Evolutionary conservation across 2,329 filamentous ascomycete genomes (phyloP).

Genomic region (Thermothelomyces thermophilus): DNA sequence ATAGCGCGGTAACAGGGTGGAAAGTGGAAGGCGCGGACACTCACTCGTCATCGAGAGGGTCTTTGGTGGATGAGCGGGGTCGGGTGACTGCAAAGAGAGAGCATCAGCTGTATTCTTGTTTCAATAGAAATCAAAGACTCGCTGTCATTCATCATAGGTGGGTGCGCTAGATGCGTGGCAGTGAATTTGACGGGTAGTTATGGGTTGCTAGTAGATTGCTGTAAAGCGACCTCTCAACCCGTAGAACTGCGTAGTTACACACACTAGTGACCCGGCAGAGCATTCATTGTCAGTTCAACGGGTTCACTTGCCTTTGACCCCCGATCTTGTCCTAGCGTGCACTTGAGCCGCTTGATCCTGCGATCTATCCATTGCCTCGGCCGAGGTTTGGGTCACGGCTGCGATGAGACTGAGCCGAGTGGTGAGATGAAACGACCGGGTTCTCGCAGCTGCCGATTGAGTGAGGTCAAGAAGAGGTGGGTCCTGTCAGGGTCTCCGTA

Average conservation of each 20-base stretch:
- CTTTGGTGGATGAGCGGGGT: slow-evolving; percentile 65
- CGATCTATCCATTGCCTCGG: slow-evolving; percentile 18
- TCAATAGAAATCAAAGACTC: not conserved
- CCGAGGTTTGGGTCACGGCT: no score
- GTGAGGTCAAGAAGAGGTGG: no score
- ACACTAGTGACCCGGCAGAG: not conserved
- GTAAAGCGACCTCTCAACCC: no score
- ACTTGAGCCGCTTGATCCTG: slow-evolving; percentile 17
- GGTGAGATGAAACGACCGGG: no score
- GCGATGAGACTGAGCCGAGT: no score
- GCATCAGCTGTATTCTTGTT: not conserved
- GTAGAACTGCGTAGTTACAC: no score
- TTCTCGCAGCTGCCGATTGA: no score
- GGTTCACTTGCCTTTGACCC: slow-evolving; percentile 21
- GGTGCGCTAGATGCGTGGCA: no score
- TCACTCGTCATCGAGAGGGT: slow-evolving; percentile 68
- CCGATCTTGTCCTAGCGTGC: slow-evolving; percentile 25
- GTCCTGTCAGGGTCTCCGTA: no score
- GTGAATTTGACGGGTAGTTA: no score
- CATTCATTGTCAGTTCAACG: not conserved
- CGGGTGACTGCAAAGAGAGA: slow-evolving; percentile 41
- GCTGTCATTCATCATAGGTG: no score
- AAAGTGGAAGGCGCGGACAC: slow-evolving; percentile 37
- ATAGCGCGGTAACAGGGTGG: not conserved
- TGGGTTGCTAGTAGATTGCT: no score